Evolutionary conservation across 2,329 filamentous ascomycete species (phyloP).

Genomic region (Fusarium foetens): DNA sequence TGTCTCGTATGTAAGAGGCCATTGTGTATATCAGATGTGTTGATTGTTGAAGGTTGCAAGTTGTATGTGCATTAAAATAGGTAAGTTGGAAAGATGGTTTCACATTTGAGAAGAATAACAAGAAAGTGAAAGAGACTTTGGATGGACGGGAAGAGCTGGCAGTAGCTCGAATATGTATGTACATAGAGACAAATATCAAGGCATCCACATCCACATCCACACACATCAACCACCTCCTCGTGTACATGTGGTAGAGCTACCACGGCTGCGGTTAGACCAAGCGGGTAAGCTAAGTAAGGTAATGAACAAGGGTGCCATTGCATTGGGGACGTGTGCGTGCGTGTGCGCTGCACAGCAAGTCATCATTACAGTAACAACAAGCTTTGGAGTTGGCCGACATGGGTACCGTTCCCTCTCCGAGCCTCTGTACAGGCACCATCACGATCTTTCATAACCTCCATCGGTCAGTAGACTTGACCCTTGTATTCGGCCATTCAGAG

Average conservation of each 20-base stretch:
- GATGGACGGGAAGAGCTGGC: conserved; percentile 24
- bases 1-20: conserved; percentile 43
- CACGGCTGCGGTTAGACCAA: conserved; percentile 30
- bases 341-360: conserved; percentile 23
- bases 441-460: conserved; percentile 1
- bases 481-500: conserved; percentile 12
- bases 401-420: neutral
- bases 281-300: conserved; percentile 32
- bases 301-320: conserved; percentile 26
- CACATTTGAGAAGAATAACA: conserved; percentile 29
- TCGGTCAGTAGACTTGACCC: conserved; percentile 12
- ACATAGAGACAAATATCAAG: conserved; percentile 24
- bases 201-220: conserved; percentile 25
- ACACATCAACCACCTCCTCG: conserved; percentile 31
- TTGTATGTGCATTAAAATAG: conserved; percentile 17
- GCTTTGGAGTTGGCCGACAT: conserved; percentile 22
- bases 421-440: neutral
- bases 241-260: conserved; percentile 28
- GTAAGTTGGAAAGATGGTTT: conserved; percentile 21
- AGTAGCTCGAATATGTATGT: conserved; percentile 36
- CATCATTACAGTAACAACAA: conserved; percentile 28
- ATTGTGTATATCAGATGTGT: conserved; percentile 20
- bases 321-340: conserved; percentile 15
- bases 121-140: conserved; percentile 12
- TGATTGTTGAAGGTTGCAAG: neutral